These are phyloP conservation scores for Rhodotorula graminis DNA, from an alignment of 768 basidiomycete genomes.

Conservation along the genomic window DNA sequence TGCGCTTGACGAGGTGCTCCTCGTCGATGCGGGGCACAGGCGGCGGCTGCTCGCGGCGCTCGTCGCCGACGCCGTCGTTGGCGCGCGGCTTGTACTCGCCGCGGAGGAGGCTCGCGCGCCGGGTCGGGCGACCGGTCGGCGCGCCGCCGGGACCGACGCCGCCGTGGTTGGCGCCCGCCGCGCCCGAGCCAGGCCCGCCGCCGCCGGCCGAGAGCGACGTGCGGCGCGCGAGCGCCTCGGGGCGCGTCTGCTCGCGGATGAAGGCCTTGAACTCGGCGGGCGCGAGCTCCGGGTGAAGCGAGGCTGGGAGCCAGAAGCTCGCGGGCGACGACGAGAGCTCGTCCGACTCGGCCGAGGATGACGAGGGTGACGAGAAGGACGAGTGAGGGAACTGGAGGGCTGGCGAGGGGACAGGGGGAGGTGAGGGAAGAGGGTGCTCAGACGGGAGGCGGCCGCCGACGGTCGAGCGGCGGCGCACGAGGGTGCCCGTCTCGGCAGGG, in stretches of 20 bases:
- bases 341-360: slow-evolving; percentile 39
- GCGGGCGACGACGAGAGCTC: slow-evolving; percentile 67
- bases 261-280: slow-evolving; percentile 93
- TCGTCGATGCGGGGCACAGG: not conserved
- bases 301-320: slow-evolving; percentile 92
- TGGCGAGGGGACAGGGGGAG: slow-evolving; percentile 11
- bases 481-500: slow-evolving; percentile 38
- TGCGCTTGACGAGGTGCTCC: slow-evolving; percentile 35
- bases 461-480: slow-evolving; percentile 26
- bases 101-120: slow-evolving; percentile 68
- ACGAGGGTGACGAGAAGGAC: not conserved
- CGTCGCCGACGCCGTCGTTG: slow-evolving; percentile 68
- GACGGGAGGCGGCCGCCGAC: slow-evolving; percentile 17
- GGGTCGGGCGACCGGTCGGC: slow-evolving; percentile 51
- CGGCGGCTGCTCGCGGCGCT: slow-evolving; percentile 48
- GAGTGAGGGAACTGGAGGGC: not conserved
- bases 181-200: not conserved
- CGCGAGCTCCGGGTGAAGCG: slow-evolving; percentile 93
- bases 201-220: slow-evolving; percentile 40
- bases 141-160: too few species aligned
- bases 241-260: slow-evolving; percentile 78
- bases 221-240: slow-evolving; percentile 44
- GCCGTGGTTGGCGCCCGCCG: too few species aligned
- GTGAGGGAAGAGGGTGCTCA: slow-evolving; percentile 19
- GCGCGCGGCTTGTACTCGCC: slow-evolving; percentile 81